Evolutionary conservation across 1,284 basidiomycete genomes (phyloP), one percentile per base, ranked within the genome.

Genomic region (Moesziomyces parantarcticus): DNA sequence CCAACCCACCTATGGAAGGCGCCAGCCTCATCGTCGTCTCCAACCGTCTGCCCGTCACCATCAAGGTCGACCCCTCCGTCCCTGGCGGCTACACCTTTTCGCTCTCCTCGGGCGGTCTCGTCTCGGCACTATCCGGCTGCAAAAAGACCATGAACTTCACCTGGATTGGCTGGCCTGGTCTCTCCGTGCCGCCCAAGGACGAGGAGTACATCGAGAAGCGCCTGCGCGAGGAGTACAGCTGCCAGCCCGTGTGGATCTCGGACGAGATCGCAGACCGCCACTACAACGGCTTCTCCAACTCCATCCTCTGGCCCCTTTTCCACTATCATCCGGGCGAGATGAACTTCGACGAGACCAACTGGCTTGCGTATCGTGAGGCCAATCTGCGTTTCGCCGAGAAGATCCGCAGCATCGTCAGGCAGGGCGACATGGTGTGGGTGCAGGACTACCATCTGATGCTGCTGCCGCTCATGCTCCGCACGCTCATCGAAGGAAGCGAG

Each of bases 291-390:
- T 99, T 99, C 88, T 95, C 94, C 75, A 99, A 99, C 87, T 97
- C 94, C 50, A 99, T 99, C 85, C 89, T 99, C 41, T 99, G 96
- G 96, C 96, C 96, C 0, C 88, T 99, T 48, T 98, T 99, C 88
- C 96, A 99, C 85, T 99, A 98, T 85, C 95, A 97, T 84, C 75
- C 77, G 0, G 81, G 82, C 9, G 80, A 82, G 75, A 99, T 99
- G 94, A 97, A 94, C 86, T 99, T 99, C 84, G 96, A 98, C 86
- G 94, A 97, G 86, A 92, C 92, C 81, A 93, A 98, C 85, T 99
- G 96, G 96, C 89, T 92, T 50, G 96, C 94, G 1, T 99, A 99
- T 85, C 90, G 96, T 36, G 94, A 97, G 84, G 97, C 97, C 47
- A 99, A 99, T 85, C 87, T 94, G 86, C 88, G 90, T 66, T 99